Evolutionary conservation across 768 basidiomycete species (phyloP).

Genomic region (Hypholoma fasciculare): DNA sequence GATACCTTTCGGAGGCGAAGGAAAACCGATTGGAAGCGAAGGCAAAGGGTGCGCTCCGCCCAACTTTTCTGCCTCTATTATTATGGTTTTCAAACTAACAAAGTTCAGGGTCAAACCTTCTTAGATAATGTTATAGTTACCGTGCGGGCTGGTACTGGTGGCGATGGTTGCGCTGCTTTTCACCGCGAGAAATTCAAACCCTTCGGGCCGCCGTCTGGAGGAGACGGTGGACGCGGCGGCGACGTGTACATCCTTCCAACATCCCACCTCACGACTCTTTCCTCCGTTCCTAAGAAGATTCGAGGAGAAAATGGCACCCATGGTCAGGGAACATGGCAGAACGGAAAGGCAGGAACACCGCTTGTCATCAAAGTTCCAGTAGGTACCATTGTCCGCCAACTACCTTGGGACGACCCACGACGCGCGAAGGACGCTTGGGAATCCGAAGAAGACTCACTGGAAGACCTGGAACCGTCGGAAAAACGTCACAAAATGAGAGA

Average conservation of each 20-base stretch:
- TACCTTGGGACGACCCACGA: conserved; percentile 65
- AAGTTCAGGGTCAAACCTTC: conserved; percentile 70
- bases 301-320: conserved; percentile 65
- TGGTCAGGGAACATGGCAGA: conserved; percentile 87
- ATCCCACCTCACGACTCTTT: conserved; percentile 74
- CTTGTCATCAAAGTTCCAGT: conserved; percentile 81
- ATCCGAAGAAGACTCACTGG: conserved; percentile 61
- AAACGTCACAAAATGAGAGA: conserved; percentile 61
- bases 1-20: conserved; percentile 47
- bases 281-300: conserved; percentile 67
- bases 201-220: conserved; percentile 89
- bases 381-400: conserved; percentile 85
- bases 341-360: conserved; percentile 75
- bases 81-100: conserved; percentile 8
- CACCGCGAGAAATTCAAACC: conserved; percentile 86
- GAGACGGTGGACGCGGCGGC: conserved; percentile 88
- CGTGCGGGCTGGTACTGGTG: conserved; percentile 81
- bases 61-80: not conserved
- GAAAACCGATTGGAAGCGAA: conserved; percentile 75
- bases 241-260: conserved; percentile 85
- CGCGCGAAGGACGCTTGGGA: conserved; percentile 72
- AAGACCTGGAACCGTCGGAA: conserved; percentile 46
- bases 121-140: conserved; percentile 83
- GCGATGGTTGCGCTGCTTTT: conserved; percentile 91
- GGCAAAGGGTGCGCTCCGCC: conserved; percentile 54